A percentile compares a stretch with the other conserved stretches of the same genome.
phyloP scores from a whole-genome alignment of 31 red algal genomes.

The Pterothamnion heteromorphum region DNA sequence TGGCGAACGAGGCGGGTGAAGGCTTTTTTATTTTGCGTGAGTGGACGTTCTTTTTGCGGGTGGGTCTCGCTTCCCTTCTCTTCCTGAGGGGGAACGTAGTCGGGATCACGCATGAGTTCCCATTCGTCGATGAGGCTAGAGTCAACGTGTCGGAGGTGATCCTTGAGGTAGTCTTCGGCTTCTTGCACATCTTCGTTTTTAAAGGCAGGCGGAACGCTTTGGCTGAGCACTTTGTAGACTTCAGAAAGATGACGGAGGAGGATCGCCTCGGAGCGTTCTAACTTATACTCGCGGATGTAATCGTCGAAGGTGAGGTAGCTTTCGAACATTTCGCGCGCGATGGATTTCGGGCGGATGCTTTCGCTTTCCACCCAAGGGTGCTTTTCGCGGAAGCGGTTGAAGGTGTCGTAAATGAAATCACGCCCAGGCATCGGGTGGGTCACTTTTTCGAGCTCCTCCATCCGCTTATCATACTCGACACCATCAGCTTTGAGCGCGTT shows the following conservation, averaged over 20 bases:
- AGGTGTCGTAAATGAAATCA: not conserved
- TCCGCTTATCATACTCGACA: not conserved
- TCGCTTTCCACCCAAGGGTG: slow-evolving; percentile 9
- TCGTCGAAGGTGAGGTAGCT: not conserved
- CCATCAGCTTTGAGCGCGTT: not conserved
- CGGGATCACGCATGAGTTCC: not conserved
- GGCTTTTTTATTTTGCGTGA: not conserved
- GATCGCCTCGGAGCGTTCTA: not conserved
- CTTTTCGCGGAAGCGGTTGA: not conserved
- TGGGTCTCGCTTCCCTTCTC: no score
- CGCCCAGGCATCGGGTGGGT: not conserved
- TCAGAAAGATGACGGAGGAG: slow-evolving; percentile 3
- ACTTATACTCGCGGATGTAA: not conserved
- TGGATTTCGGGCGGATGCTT: not conserved
- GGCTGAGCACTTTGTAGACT: not conserved
- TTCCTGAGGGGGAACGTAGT: not conserved
- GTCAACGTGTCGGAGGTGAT: not conserved
- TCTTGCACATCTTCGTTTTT: not conserved
- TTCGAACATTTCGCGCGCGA: slow-evolving; percentile 5
- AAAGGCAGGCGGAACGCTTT: not conserved
- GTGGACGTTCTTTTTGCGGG: not conserved
- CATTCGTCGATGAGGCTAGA: not conserved
- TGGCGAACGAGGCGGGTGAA: not conserved
- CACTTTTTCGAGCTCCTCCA: not conserved
- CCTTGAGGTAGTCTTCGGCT: not conserved